These are phyloP conservation scores for Naganishia vaughanmartiniae DNA, from an alignment of 768 basidiomycete genomes.

Conservation along the genomic window DNA sequence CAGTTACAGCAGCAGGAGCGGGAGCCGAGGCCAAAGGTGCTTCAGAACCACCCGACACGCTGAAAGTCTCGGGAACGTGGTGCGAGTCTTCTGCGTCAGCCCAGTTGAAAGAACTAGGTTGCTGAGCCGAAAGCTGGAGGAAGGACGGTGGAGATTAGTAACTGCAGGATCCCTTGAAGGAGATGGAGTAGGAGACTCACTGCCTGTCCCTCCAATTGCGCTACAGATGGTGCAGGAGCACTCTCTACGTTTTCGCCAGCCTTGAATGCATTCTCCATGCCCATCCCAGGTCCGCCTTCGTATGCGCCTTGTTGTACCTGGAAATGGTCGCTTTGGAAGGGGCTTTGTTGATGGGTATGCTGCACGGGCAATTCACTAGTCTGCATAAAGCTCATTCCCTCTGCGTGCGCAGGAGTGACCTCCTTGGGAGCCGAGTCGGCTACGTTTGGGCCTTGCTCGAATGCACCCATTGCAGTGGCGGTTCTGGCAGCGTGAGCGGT, in stretches of 20 bases:
- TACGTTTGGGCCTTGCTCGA: slow-evolving; percentile 10
- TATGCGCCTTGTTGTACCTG: not conserved
- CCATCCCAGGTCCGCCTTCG: slow-evolving; percentile 14
- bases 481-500: not conserved
- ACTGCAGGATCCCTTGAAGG: not conserved
- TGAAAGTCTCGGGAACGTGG: slow-evolving; percentile 22
- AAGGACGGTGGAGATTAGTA: not conserved
- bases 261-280: not conserved
- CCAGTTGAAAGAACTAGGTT: slow-evolving; percentile 22
- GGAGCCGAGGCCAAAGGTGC: slow-evolving; percentile 10
- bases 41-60: slow-evolving; percentile 3
- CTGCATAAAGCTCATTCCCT: slow-evolving; percentile 33
- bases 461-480: not conserved
- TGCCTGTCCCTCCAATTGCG: slow-evolving; percentile 11
- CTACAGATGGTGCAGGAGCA: slow-evolving; percentile 7
- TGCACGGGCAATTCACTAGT: slow-evolving; percentile 23
- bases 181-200: not conserved
- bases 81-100: slow-evolving; percentile 19
- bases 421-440: slow-evolving; percentile 14
- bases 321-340: not conserved
- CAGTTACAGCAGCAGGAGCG: not conserved
- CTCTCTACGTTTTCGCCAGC: not conserved
- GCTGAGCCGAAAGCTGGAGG: slow-evolving; percentile 4
- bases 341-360: not conserved
- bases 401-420: slow-evolving; percentile 7